A percentile compares a stretch with the other conserved stretches of the same genome.
Evolutionary conservation across 257 asterid genomes (phyloP).

Genomic region (Voacanga thouarsii): DNA sequence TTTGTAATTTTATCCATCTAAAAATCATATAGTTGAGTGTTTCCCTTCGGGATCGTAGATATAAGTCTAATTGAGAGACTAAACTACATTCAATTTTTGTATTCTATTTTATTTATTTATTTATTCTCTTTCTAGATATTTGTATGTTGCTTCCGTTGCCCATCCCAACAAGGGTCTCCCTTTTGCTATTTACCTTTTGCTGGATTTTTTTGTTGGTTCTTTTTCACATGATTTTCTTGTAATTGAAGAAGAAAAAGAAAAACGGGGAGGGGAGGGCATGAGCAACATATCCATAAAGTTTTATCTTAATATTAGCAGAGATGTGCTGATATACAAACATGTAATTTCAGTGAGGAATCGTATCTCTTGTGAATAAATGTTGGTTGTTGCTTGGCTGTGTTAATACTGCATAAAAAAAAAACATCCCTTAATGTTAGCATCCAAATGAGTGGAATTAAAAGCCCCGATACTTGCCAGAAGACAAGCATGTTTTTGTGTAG

Average conservation of each 20-base stretch:
- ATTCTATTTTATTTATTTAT: too few relatives aligned
- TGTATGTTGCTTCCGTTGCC: too few relatives aligned
- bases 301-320: background rate
- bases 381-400: slow-evolving; percentile 79
- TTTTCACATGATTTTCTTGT: too few relatives aligned
- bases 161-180: background rate
- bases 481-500: background rate
- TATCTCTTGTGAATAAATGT: slow-evolving; percentile 80
- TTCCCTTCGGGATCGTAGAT: too few relatives aligned
- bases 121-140: too few relatives aligned
- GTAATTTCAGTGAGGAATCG: slow-evolving; percentile 73
- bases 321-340: slow-evolving; percentile 35
- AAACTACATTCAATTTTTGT: too few relatives aligned
- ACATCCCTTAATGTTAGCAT: background rate
- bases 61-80: too few relatives aligned
- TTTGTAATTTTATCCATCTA: too few relatives aligned
- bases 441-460: slow-evolving; percentile 2
- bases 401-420: slow-evolving; percentile 49
- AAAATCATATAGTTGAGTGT: too few relatives aligned
- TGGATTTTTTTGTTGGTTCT: too few relatives aligned
- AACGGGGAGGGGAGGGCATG: background rate
- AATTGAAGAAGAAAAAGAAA: too few relatives aligned
- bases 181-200: slow-evolving; percentile 44
- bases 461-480: background rate
- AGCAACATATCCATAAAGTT: slow-evolving; percentile 9